phyloP scores from a whole-genome alignment of 495 filamentous ascomycete genomes.

The Xylaria cubensis region DNA sequence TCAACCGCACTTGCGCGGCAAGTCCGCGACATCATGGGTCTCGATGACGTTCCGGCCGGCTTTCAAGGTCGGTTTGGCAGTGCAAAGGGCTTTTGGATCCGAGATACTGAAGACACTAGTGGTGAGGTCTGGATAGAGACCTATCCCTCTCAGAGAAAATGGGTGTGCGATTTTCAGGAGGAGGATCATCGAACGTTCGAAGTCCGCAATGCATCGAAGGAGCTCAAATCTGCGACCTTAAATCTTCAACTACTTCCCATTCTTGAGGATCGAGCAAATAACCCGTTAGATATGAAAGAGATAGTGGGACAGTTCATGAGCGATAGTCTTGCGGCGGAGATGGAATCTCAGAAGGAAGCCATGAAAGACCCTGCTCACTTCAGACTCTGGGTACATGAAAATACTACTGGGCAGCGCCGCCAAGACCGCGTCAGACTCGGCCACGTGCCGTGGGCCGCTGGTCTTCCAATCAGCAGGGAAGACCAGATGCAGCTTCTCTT shows the following conservation, averaged over 20 bases:
- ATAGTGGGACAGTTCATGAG: slow-evolving; percentile 65
- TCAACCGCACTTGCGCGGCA: slow-evolving; percentile 67
- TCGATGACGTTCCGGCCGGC: slow-evolving; percentile 68
- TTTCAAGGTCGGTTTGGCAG: slow-evolving; percentile 85
- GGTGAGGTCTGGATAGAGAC: slow-evolving; percentile 76
- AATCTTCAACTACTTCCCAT: slow-evolving; percentile 83
- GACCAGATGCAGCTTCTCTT: slow-evolving; percentile 64
- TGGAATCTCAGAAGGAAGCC: slow-evolving; percentile 64
- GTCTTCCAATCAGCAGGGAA: slow-evolving; percentile 56
- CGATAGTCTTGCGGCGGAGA: slow-evolving; percentile 64
- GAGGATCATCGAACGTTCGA: slow-evolving; percentile 70
- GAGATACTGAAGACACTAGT: slow-evolving; percentile 58
- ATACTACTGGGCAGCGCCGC: slow-evolving; percentile 44
- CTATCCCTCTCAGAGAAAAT: slow-evolving; percentile 80
- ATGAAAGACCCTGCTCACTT: slow-evolving; percentile 58
- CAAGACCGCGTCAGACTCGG: slow-evolving; percentile 41
- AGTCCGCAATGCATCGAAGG: slow-evolving; percentile 67
- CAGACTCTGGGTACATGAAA: slow-evolving; percentile 62
- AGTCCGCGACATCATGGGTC: slow-evolving; percentile 64
- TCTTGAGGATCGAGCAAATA: slow-evolving; percentile 68
- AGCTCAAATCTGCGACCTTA: slow-evolving; percentile 67
- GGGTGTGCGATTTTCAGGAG: slow-evolving; percentile 64
- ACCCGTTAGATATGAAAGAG: slow-evolving; percentile 53
- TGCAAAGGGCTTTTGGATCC: slow-evolving; percentile 90
- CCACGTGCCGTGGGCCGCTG: slow-evolving; percentile 54